Percentiles rank a stretch among this genome's conserved stretches.
These are phyloP conservation scores for Glaciozyma martinii DNA, from an alignment of 768 basidiomycete genomes.

Conservation along the genomic window DNA sequence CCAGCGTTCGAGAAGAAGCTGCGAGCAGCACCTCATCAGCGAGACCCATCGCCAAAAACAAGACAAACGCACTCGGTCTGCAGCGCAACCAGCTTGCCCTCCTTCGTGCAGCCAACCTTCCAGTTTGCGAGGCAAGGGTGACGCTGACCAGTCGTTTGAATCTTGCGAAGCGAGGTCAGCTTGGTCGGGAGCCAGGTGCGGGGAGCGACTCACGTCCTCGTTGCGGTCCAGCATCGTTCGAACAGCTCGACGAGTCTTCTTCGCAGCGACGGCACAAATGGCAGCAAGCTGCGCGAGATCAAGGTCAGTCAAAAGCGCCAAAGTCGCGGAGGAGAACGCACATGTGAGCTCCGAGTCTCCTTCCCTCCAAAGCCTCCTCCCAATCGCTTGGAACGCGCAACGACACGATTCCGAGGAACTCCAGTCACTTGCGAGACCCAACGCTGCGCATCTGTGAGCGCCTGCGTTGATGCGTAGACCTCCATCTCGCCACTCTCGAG, in stretches of 20 bases:
- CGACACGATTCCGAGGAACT: conserved; percentile 31
- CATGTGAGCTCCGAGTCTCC: conserved; percentile 26
- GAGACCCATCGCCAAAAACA: too few species aligned
- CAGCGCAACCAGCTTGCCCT: conserved; percentile 33
- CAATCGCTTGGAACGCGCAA: conserved; percentile 25
- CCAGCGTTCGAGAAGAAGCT: conserved; percentile 34
- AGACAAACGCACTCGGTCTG: conserved; percentile 10
- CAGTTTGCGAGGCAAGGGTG: conserved; percentile 32
- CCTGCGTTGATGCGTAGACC: conserved; percentile 31
- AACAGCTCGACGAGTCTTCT: conserved; percentile 30
- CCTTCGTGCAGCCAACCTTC: conserved; percentile 31
- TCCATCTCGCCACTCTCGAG: conserved; percentile 35
- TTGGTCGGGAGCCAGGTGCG: too few species aligned
- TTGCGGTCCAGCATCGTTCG: conserved; percentile 34
- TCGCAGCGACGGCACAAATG: conserved; percentile 30
- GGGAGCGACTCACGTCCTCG: conserved; percentile 17
- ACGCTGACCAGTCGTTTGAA: conserved; percentile 33
- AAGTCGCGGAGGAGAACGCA: not conserved
- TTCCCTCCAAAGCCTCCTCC: conserved; percentile 36
- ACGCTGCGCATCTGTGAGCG: conserved; percentile 29
- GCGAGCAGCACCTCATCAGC: not conserved
- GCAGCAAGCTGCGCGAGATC: conserved; percentile 15
- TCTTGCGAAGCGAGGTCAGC: not conserved
- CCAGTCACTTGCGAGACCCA: conserved; percentile 33
- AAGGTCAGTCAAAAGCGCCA: not conserved